Conservation (phyloP, 2,329 filamentous ascomycete genomes). For the Fusarium sp. region DNA sequence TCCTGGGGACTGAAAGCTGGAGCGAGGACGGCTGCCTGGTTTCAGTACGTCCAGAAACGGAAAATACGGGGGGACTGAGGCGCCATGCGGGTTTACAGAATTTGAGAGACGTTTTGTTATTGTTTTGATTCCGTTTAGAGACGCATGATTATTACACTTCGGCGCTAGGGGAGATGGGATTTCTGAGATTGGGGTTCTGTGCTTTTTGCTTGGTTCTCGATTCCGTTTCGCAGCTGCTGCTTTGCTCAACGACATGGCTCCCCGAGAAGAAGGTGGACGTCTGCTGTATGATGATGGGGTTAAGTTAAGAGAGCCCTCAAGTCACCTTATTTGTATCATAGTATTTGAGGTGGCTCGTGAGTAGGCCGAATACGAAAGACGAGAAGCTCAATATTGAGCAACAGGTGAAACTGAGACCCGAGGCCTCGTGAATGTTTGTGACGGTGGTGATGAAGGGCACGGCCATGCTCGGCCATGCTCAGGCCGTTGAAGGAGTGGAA, state of each 20-base stretch:
- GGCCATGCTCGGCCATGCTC: neutral
- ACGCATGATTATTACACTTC: slow-evolving; percentile 29
- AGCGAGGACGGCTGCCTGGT: slow-evolving; percentile 35
- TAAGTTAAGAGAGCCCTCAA: slow-evolving; percentile 6
- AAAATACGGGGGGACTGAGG: slow-evolving; percentile 24
- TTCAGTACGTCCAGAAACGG: slow-evolving; percentile 33
- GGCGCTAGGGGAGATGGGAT: slow-evolving; percentile 36
- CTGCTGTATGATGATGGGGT: slow-evolving; percentile 38
- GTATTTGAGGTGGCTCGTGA: slow-evolving; percentile 12
- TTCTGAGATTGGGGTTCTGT: slow-evolving; percentile 20
- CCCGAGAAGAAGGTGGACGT: slow-evolving; percentile 14
- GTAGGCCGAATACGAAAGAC: slow-evolving; percentile 18
- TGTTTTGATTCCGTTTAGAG: slow-evolving; percentile 39
- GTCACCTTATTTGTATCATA: slow-evolving; percentile 33
- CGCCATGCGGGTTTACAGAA: slow-evolving; percentile 28
- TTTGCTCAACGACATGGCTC: slow-evolving; percentile 18
- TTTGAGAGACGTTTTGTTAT: slow-evolving; percentile 17
- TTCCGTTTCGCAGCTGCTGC: slow-evolving; percentile 10
- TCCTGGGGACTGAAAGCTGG: slow-evolving; percentile 28
- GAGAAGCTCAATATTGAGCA: slow-evolving; percentile 29
- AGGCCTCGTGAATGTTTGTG: neutral
- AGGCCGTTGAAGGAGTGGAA: neutral
- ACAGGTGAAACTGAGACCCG: neutral
- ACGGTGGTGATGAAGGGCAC: neutral
- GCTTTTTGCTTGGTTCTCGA: slow-evolving; percentile 6